phyloP scores from a whole-genome alignment of 1,284 basidiomycete genomes.

The Rhizoctonia solani region DNA sequence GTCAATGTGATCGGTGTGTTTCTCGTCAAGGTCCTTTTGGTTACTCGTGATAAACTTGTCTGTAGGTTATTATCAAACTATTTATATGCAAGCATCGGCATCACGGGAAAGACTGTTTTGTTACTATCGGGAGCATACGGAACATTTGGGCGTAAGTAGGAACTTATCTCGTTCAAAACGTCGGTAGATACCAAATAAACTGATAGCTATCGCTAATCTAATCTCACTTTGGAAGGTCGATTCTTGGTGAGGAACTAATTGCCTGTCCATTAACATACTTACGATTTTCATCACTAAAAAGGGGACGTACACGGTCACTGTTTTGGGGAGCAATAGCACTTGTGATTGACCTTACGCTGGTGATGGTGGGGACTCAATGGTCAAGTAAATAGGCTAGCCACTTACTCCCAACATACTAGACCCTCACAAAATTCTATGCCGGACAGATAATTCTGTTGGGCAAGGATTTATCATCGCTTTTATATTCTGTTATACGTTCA shows the following conservation, averaged over 20 bases:
- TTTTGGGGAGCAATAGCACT: slow-evolving; percentile 17
- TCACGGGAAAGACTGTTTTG: slow-evolving; percentile 22
- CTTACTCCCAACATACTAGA: neutral
- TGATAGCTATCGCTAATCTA: slow-evolving; percentile 1
- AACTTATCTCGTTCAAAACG: neutral
- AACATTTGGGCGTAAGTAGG: slow-evolving; percentile 26
- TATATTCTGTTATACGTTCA: slow-evolving; percentile 26
- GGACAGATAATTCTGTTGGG: slow-evolving; percentile 11
- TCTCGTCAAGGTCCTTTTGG: neutral
- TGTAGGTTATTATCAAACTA: slow-evolving; percentile 29
- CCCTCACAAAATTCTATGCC: slow-evolving; percentile 15
- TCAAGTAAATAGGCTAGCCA: neutral
- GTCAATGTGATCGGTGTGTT: slow-evolving; percentile 22
- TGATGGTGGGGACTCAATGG: neutral
- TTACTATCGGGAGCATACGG: slow-evolving; percentile 20
- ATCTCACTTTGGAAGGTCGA: slow-evolving; percentile 27
- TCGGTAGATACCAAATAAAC: neutral
- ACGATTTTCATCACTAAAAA: neutral
- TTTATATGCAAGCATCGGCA: slow-evolving; percentile 21
- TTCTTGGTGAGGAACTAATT: neutral
- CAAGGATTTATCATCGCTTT: slow-evolving; percentile 29
- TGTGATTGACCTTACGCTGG: slow-evolving; percentile 10
- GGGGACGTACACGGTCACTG: slow-evolving; percentile 22
- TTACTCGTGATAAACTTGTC: neutral
- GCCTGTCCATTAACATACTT: neutral